These are phyloP conservation scores for Colletotrichum kahawae DNA, from an alignment of 2,329 filamentous ascomycete genomes.

Conservation along the genomic window DNA sequence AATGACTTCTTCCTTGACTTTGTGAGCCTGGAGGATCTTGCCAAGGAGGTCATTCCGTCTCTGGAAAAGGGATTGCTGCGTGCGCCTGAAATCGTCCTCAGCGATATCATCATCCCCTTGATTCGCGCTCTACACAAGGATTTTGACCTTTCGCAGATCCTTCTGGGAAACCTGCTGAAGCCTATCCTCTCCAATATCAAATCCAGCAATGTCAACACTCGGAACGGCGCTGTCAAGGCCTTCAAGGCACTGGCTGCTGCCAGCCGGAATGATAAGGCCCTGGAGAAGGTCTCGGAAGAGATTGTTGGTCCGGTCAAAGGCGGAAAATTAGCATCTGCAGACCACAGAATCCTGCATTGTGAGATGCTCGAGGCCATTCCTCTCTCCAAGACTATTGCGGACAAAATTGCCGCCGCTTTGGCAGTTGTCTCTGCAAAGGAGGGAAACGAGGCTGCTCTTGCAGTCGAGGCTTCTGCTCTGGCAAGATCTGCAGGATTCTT, in stretches of 20 bases:
- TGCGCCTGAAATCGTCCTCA: constrained; percentile 87
- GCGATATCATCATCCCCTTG: constrained; percentile 77
- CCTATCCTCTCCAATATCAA: constrained; percentile 89
- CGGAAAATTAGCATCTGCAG: constrained; percentile 82
- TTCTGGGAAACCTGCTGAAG: constrained; percentile 78
- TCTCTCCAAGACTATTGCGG: constrained; percentile 64
- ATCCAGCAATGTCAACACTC: constrained; percentile 81
- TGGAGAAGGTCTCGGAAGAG: constrained; percentile 78
- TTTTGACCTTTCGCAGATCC: constrained; percentile 78
- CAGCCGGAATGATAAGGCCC: constrained; percentile 59
- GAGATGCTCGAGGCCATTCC: constrained; percentile 76
- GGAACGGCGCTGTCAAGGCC: constrained; percentile 75
- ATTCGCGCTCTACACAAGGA: constrained; percentile 70
- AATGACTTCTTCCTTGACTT: constrained; percentile 84
- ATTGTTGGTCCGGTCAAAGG: constrained; percentile 79
- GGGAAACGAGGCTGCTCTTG: constrained; percentile 82
- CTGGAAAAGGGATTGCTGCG: constrained; percentile 89
- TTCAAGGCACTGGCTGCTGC: constrained; percentile 73
- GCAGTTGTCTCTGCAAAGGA: constrained; percentile 79
- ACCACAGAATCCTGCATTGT: constrained; percentile 83
- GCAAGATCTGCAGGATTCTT: constrained; percentile 68
- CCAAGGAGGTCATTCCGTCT: constrained; percentile 76
- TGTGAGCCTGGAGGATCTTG: constrained; percentile 74
- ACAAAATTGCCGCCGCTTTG: constrained; percentile 70
- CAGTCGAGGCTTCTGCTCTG: constrained; percentile 76